Evolutionary conservation across 1,284 basidiomycete genomes (phyloP), one percentile per base, ranked within the genome.

Genomic region (Microbotryum silenes-acaulis): DNA sequence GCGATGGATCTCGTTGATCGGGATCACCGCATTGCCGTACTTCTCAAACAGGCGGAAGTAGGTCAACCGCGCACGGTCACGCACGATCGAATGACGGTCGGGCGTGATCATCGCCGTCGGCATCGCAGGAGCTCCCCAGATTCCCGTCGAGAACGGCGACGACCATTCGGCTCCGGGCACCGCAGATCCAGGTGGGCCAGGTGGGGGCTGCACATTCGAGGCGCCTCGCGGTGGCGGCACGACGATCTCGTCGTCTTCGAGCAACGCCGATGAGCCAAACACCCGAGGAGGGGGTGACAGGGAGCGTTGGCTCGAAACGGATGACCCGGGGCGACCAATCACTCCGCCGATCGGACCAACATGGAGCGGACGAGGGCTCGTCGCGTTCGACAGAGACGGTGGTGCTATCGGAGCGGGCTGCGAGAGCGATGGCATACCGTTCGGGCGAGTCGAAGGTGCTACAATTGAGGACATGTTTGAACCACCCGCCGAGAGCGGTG

Each of bases 31-130:
- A 42, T 59, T 57, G 29, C 59, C 54, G 18, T 53, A 57, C 6
- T 66, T 54, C 57, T 70, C 68, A 51, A 70, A 63, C 27, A 71
- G 59, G 57, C 68, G 67, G 46, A 63, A 60, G 62, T 62, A 67
- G 4, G 66, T 60, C 20, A 71, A 64, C 29, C 63, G 55, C 18
- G 64, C 63, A 7, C 70, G 66, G 56, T 71, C 70, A n/a, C 70
- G 65, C 20, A 71, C 62, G 56, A 71, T 62, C 42, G 65, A 68
- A 12, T 56, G 52, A 4, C 70, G 64, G 58, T 71, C 70, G 44
- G 65, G 66, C 33, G 58, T 56, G 9, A 67, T 60, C 56, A 59
- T 56, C 29, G 66, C 21, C 25, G 64, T 56, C 33, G 57, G 52
- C 46, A 56, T 5, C 3, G 61, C 63, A 6, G 66, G 63, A 3